Evolutionary conservation across 2,329 filamentous ascomycete genomes (phyloP).

Genomic region (Clarireedia monteithiana): DNA sequence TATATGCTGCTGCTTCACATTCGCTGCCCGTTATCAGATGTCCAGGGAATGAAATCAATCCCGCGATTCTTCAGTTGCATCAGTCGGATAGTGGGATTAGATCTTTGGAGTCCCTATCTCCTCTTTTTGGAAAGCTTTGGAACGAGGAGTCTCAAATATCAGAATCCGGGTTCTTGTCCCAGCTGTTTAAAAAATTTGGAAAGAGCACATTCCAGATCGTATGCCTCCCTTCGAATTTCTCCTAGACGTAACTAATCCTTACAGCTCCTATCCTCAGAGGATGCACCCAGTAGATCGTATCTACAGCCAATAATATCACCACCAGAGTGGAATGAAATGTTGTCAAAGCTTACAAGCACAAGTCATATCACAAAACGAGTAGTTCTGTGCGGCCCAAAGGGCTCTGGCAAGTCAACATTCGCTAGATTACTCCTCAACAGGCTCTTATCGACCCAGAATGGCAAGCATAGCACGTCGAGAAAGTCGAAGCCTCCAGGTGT

Average conservation of each 20-base stretch:
- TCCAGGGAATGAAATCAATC: constrained; percentile 34
- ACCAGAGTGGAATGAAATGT: constrained; percentile 49
- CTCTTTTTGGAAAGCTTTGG: constrained; percentile 62
- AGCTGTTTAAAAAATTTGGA: constrained; percentile 13
- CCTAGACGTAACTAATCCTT: neutral
- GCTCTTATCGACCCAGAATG: constrained; percentile 36
- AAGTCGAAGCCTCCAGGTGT: constrained; percentile 20
- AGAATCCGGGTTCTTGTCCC: constrained; percentile 11
- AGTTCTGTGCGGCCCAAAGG: constrained; percentile 62
- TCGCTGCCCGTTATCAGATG: constrained; percentile 60
- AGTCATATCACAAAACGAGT: constrained; percentile 35
- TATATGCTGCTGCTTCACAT: constrained; percentile 62
- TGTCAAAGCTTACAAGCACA: constrained; percentile 24
- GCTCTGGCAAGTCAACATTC: constrained; percentile 71
- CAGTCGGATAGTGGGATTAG: constrained; percentile 41
- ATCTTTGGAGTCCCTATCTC: constrained; percentile 51
- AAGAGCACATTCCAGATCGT: constrained; percentile 44
- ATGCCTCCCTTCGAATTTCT: neutral
- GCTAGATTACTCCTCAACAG: constrained; percentile 58
- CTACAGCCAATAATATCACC: constrained; percentile 49
- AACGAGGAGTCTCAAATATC: constrained; percentile 34
- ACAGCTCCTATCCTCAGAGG: constrained; percentile 46
- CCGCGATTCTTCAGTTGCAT: constrained; percentile 49
- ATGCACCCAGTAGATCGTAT: constrained; percentile 40
- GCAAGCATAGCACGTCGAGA: neutral